phyloP scores from a whole-genome alignment of 1,284 basidiomycete genomes.

The Ceratobasidium theobromae region DNA sequence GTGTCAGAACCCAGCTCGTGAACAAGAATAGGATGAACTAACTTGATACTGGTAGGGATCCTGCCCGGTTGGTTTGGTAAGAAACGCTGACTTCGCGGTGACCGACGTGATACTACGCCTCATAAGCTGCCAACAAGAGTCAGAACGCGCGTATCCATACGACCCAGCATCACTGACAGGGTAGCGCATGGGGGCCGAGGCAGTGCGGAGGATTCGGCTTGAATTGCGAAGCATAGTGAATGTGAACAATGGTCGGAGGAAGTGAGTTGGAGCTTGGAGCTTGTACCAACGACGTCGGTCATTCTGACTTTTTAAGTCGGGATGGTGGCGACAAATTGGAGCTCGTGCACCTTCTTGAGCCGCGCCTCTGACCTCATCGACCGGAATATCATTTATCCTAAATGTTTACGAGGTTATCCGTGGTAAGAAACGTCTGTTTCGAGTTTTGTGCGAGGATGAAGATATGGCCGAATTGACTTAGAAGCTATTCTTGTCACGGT shows the following conservation, averaged over 20 bases:
- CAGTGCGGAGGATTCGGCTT: not conserved
- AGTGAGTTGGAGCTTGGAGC: no score
- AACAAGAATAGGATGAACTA: constrained; percentile 38
- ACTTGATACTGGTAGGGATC: constrained; percentile 62
- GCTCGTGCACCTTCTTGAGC: not conserved
- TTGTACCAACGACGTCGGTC: no score
- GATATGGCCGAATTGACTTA: not conserved
- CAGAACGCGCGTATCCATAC: not conserved
- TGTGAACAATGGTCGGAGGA: not conserved
- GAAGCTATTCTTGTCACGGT: not conserved
- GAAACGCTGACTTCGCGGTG: constrained; percentile 49
- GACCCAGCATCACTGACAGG: not conserved
- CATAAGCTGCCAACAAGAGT: not conserved
- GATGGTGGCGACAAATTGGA: not conserved
- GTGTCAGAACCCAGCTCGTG: constrained; percentile 3
- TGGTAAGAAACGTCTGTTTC: constrained; percentile 8
- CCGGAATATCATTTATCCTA: constrained; percentile 23
- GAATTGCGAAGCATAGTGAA: constrained; percentile 13
- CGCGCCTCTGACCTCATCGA: not conserved
- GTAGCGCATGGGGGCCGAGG: not conserved
- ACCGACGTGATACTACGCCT: constrained; percentile 14
- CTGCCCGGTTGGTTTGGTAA: constrained; percentile 47
- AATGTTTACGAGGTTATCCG: not conserved
- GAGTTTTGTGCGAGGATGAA: not conserved
- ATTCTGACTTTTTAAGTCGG: not conserved